Percentiles rank a stretch among this genome's conserved stretches.
phyloP scores from a whole-genome alignment of 257 asterid genomes.

The Solanum virginianum region DNA sequence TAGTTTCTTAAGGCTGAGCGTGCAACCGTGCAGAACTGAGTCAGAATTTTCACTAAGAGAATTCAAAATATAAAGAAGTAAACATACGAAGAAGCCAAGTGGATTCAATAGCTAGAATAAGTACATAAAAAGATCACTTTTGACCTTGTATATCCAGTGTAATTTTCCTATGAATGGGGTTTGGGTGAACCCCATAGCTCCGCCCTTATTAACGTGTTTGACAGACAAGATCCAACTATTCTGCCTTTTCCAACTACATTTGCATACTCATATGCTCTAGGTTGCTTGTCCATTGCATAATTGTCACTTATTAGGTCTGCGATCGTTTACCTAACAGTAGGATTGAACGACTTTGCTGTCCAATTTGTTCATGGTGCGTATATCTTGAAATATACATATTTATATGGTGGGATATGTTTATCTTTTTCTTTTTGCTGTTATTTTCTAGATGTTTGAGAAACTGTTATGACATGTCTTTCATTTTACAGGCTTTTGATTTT shows the following conservation, averaged over 20 bases:
- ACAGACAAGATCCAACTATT: not conserved
- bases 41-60: not conserved
- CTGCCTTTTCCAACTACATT: not conserved
- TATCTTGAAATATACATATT: not conserved
- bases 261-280: not conserved
- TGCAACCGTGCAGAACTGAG: not conserved
- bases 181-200: not conserved
- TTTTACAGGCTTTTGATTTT: conserved; percentile 56
- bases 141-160: not conserved
- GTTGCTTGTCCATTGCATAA: not conserved
- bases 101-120: not conserved
- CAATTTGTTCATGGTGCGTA: not conserved
- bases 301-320: not conserved
- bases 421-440: not conserved
- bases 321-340: not conserved
- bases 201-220: not conserved
- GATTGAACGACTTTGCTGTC: not conserved
- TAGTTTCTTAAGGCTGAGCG: not conserved
- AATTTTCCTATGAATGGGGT: not conserved
- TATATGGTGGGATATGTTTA: not conserved
- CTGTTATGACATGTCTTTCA: not conserved
- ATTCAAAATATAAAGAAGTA: not conserved
- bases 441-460: not conserved
- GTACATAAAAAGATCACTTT: not conserved
- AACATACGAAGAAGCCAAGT: not conserved